Percentiles rank a stretch among this genome's conserved stretches.
Conservation (phyloP, 306 rosid species). For the Spatholobus suberectus region DNA sequence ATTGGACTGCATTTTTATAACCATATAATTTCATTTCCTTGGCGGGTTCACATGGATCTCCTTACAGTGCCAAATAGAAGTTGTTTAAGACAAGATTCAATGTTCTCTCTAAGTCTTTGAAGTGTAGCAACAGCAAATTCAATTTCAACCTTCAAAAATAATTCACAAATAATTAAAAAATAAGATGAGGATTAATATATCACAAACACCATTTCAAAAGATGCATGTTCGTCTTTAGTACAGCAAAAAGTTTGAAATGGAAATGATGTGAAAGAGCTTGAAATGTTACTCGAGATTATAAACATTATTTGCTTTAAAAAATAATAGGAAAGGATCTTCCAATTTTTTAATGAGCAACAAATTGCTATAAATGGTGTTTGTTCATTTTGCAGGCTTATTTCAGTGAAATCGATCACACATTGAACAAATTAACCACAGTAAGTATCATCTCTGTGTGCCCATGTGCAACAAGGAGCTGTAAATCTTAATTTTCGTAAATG, state of each 20-base stretch:
- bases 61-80: conserved; percentile 87
- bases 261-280: conserved; percentile 92
- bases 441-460: conserved; percentile 12
- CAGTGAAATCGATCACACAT: conserved; percentile 87
- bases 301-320: conserved; percentile 18
- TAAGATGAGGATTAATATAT: too few relatives aligned
- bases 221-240: too few relatives aligned
- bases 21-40: conserved; percentile 83
- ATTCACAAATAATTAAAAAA: too few relatives aligned
- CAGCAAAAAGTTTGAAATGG: too few relatives aligned
- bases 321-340: not conserved
- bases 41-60: conserved; percentile 77
- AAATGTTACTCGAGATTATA: conserved; percentile 91
- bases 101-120: conserved; percentile 93
- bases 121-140: conserved; percentile 91
- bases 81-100: conserved; percentile 86
- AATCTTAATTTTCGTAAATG: not conserved
- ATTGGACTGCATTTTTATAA: too few relatives aligned
- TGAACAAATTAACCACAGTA: conserved; percentile 88
- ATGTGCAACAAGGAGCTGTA: not conserved
- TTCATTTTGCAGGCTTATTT: conserved; percentile 82
- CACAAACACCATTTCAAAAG: too few relatives aligned
- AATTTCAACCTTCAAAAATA: conserved; percentile 98
- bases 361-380: conserved; percentile 27
- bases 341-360: not conserved